Evolutionary conservation across 208 protist genomes (phyloP), one percentile per base, ranked within the genome.

Genomic region (Trypanosomatidae sp.): DNA sequence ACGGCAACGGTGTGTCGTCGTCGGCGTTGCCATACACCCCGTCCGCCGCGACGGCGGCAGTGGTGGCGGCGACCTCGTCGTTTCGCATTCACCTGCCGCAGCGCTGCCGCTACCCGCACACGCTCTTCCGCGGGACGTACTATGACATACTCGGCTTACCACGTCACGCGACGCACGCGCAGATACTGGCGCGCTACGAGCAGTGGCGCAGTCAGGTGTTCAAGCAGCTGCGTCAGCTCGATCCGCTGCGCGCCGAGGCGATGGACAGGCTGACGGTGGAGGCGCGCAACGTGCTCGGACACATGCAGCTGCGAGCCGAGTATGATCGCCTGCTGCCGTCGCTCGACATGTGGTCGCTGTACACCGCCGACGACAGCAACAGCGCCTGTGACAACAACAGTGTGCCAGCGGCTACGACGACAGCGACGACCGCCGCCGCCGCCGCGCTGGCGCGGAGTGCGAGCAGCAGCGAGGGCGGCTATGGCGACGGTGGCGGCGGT

Each of bases 81-180:
- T 78, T 79, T 45, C 59, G 65, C 47, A 74, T 85, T 56, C 65
- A 61, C 24, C 65, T 88, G 6, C 79, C 84, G 0, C 41, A 58
- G 35, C 75, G 73, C 53, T 92, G 84, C 67, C 70, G 64, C 48
- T 87, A 86, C 56, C 79, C 84, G 15, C 84, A 92, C 53, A 52
- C 46, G 16, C 22, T 44, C 18, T 75, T 76, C 15, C 58, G 45
- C n/a, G 77, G 75, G n/a, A 88, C 79, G 22, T 88, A 92, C 61
- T 89, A 88, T 62, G 72, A 86, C 52, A 56, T 85, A 3, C 74
- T 92, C 21, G 66, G 61, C 22, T 40, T 92, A 20, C 37, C 61
- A 6, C 58, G 54, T 35, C 43, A 43, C 33, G 71, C 73, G 2
- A 18, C 66, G 18, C 56, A 64, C 7, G 57, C 44, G 15, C 64